Conservation (phyloP, 1,284 basidiomycete genomes). For the Mycena citricolor region DNA sequence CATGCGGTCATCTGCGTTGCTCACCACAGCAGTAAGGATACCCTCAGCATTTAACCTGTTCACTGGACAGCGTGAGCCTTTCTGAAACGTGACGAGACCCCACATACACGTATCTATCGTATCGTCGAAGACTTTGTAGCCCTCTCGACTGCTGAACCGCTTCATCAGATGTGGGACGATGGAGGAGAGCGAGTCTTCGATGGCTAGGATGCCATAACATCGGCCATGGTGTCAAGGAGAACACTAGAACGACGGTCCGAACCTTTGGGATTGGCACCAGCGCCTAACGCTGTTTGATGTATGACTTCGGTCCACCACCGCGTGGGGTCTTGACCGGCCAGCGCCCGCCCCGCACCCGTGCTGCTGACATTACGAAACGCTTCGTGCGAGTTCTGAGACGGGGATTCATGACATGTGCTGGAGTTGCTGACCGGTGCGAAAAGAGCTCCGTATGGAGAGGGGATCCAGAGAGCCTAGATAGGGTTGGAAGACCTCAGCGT, state of each 20-base stretch:
- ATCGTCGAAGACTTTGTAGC: slow-evolving; percentile 69
- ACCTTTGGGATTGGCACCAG: slow-evolving; percentile 63
- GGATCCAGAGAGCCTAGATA: slow-evolving; percentile 60
- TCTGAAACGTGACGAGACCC: background rate
- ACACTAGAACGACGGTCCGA: slow-evolving; percentile 4
- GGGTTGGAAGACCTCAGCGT: slow-evolving; percentile 62
- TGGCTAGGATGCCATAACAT: slow-evolving; percentile 36
- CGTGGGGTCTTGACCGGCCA: slow-evolving; percentile 46
- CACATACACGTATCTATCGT: slow-evolving; percentile 57
- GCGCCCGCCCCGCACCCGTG: slow-evolving; percentile 56
- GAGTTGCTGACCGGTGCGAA: slow-evolving; percentile 57
- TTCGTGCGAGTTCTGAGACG: slow-evolving; percentile 28
- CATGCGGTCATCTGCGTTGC: slow-evolving; percentile 70
- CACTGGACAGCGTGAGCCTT: slow-evolving; percentile 43
- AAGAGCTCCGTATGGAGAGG: slow-evolving; percentile 50
- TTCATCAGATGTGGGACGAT: slow-evolving; percentile 60
- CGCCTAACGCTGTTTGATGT: slow-evolving; percentile 65
- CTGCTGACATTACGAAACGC: slow-evolving; percentile 67
- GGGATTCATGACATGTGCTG: background rate
- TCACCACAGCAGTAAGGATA: slow-evolving; percentile 59
- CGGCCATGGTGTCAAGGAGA: background rate
- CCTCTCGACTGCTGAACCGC: slow-evolving; percentile 67
- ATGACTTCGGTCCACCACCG: slow-evolving; percentile 77
- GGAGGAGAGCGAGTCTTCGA: slow-evolving; percentile 46
- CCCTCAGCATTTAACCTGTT: slow-evolving; percentile 41